These are phyloP conservation scores for Plasmopara viticola DNA, from an alignment of 352 stramenopile species.

Conservation along the genomic window DNA sequence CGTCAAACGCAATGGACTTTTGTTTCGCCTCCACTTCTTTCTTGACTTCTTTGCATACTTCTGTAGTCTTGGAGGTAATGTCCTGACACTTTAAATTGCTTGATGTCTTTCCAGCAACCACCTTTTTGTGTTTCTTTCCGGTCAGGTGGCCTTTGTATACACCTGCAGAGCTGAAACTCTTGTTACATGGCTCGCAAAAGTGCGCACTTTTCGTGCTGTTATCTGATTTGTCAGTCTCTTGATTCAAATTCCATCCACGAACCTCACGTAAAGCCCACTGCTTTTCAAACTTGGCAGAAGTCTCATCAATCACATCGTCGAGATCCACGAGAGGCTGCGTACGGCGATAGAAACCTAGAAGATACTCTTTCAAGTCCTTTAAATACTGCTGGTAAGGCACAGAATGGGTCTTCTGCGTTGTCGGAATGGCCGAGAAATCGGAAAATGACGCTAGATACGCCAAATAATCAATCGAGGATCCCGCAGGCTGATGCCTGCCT, in stretches of 20 bases:
- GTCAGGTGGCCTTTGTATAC: constrained; percentile 68
- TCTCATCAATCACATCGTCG: constrained; percentile 80
- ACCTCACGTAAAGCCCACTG: constrained; percentile 61
- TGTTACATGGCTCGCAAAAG: constrained; percentile 63
- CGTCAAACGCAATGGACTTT: constrained; percentile 59
- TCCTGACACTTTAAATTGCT: too few relatives aligned
- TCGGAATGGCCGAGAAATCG: constrained; percentile 56
- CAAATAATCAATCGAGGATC: constrained; percentile 54
- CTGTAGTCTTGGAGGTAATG: constrained; percentile 3
- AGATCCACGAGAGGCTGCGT: constrained; percentile 85
- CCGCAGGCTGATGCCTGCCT: constrained; percentile 10
- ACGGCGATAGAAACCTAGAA: constrained; percentile 82
- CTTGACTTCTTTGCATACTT: constrained; percentile 6
- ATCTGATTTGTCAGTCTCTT: constrained; percentile 2
- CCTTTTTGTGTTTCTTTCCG: constrained; percentile 78
- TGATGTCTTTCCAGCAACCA: too few relatives aligned
- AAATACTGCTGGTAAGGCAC: constrained; percentile 62
- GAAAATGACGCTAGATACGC: constrained; percentile 63
- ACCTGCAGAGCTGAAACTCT: constrained; percentile 66
- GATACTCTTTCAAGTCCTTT: constrained; percentile 67
- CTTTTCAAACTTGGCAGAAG: constrained; percentile 78
- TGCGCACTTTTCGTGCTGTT: constrained; percentile 17
- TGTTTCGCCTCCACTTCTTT: constrained; percentile 22
- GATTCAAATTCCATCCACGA: constrained; percentile 40
- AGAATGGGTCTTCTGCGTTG: constrained; percentile 52